Evolutionary conservation across 495 filamentous ascomycete species (phyloP), one percentile per base, ranked within the genome.

Genomic region (Penicillium maclennaniae): DNA sequence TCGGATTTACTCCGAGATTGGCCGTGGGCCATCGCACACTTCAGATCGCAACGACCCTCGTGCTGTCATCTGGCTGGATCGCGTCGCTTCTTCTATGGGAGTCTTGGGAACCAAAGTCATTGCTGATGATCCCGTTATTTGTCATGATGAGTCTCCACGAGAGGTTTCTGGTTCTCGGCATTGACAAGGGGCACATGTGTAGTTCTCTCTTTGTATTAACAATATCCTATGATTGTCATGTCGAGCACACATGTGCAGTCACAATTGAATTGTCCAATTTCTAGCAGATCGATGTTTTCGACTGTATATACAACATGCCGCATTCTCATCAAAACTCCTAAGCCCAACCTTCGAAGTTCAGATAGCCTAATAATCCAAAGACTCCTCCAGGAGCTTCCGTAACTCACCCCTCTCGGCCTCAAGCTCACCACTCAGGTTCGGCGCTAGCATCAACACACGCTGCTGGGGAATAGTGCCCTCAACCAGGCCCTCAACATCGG

Each of bases 401-500:
- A 89, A 67, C 63, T 85, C 83, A 60, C 87, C 83, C 66, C 85
- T 82, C 62, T 87, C 79, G 7, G 78, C 78, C 58, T 81, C 73
- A 45, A 79, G 60, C 64, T 84, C 84, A 54, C 80, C 82, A 43
- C 81, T 84, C 58, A 97, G 69, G 43, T 80, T 88, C 6, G 93
- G 93, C 37, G 95, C 95, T 45, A 98, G 70, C 88, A 91, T 92
- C 56, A 97, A 65, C 43, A 98, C 93, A 43, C 93, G 77, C 43
- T 80, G 78, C 74, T 98, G 93, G 23, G 93, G 93, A 43, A 98
- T 82, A 21, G 93, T 97, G 1, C 93, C 95, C 66, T 97, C 91
- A 14, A 98, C 91, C 54, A 98, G 70, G 4, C 70, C 81, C 23
- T 91, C 86, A 12, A 98, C 72, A 75, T 98, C 83, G 14, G 77